Evolutionary conservation across 371 early-diverging fungal genomes (phyloP).

Genomic region (Mucor sp.): DNA sequence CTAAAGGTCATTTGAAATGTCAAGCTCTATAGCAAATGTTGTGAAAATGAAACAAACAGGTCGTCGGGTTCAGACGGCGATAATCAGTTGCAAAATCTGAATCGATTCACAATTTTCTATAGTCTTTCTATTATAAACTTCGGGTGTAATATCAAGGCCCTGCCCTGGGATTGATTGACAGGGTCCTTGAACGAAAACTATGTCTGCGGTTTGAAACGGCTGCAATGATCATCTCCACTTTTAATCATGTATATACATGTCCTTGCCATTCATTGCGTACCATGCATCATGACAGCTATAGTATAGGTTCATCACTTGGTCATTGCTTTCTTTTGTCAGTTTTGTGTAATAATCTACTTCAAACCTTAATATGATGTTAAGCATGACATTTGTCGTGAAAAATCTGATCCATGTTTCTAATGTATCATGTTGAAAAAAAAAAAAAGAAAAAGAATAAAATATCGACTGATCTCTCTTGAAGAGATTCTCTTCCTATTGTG

Average conservation of each 20-base stretch:
- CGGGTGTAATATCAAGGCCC: background rate
- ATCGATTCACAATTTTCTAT: background rate
- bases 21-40: no score
- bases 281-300: background rate
- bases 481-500: background rate
- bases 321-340: background rate
- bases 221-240: background rate
- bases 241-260: background rate
- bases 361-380: background rate
- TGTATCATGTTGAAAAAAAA: background rate
- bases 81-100: background rate
- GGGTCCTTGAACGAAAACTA: background rate
- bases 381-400: background rate
- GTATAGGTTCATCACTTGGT: background rate
- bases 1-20: no score
- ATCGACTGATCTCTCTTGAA: background rate
- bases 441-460: background rate
- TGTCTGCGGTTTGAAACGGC: background rate
- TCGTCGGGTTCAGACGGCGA: background rate
- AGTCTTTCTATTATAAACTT: background rate
- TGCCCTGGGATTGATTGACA: background rate
- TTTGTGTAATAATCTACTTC: background rate
- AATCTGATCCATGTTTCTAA: background rate
- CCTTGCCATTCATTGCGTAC: background rate
- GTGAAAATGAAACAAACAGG: background rate